phyloP scores from a whole-genome alignment of 352 stramenopile genomes.

The Phytophthora fragariae region DNA sequence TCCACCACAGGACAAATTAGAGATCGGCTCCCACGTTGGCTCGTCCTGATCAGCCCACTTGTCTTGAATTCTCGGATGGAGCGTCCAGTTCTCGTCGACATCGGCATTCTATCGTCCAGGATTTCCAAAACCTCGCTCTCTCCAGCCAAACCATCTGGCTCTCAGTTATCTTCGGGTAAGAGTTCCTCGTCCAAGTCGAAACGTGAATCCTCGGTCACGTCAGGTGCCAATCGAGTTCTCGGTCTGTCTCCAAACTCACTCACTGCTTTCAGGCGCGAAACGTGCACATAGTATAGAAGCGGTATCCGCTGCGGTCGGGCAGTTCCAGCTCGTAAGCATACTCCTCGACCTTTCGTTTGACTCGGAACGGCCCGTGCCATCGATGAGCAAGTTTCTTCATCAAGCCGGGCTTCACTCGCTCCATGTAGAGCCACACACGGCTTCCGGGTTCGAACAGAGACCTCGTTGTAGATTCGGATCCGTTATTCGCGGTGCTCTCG shows the following conservation, averaged over 20 bases:
- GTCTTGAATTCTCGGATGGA: background rate
- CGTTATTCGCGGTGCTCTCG: background rate
- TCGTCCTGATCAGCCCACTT: background rate
- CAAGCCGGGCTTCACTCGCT: conserved; percentile 8
- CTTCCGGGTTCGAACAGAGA: background rate
- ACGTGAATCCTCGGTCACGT: background rate
- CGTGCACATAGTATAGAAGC: background rate
- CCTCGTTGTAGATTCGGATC: background rate
- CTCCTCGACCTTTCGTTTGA: too few species aligned
- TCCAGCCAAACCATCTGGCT: background rate
- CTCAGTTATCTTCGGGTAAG: background rate
- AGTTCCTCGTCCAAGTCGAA: background rate
- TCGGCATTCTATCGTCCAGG: background rate
- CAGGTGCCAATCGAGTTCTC: background rate
- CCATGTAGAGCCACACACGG: conserved; percentile 16
- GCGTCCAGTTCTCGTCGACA: background rate
- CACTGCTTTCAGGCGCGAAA: background rate
- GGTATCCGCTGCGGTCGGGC: background rate
- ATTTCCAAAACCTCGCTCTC: background rate
- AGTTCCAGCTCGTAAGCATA: background rate
- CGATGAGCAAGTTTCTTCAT: background rate
- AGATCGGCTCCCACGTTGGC: background rate
- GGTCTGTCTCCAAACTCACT: background rate
- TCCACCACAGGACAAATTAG: too few species aligned
- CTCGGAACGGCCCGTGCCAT: too few species aligned